Evolutionary conservation across 768 basidiomycete genomes (phyloP), one percentile per base, ranked within the genome.

Genomic region (Candolleomyces eurysporus): DNA sequence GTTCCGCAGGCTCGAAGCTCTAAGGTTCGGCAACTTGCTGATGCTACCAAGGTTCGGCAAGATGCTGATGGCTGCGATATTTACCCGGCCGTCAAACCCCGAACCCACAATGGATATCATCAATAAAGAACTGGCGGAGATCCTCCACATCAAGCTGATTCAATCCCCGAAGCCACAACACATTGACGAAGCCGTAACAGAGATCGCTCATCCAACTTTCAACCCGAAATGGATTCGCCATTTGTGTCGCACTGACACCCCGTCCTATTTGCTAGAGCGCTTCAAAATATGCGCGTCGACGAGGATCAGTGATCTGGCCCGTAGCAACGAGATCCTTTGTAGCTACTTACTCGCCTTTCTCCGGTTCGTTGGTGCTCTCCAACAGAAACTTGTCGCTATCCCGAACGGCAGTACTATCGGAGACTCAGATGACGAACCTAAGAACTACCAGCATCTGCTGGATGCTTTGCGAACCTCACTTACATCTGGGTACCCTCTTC

Each of bases 141-240:
- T 58, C n/a, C 30, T 48, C 8, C 48, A 49, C 46, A 48, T 26
- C 22, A 48, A 58, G 26, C 45, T 58, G n/a, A 58, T 58, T 19
- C 6, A 48, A 26, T 58, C 57, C 11, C 48, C 57, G 6, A 58
- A 58, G 31, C 57, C 43, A 8, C 0, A 2, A 1, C 19, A 48
- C 57, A 21, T 58, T n/a, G 57, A 58, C 19, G 43, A 58, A 48
- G 57, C 57, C 30, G 19, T 21, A 21, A 43, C 57, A 6, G 57
- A 58, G n/a, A 40, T 49, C 17, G 57, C 57, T 13, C 17, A 6
- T 13, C 43, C 43, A 32, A 16, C 4, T 11, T 48, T 58, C 26
- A 40, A n/a, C 13, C 10, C 48, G 43, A 49, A 58, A 22, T 58
- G 46, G 45, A 32, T 45, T 7, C 30, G 48, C 26, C n/a, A 48